Percentiles rank a stretch among this genome's conserved stretches.
Evolutionary conservation across 345 rosid genomes (phyloP).

Genomic region (Physaria fendleri): DNA sequence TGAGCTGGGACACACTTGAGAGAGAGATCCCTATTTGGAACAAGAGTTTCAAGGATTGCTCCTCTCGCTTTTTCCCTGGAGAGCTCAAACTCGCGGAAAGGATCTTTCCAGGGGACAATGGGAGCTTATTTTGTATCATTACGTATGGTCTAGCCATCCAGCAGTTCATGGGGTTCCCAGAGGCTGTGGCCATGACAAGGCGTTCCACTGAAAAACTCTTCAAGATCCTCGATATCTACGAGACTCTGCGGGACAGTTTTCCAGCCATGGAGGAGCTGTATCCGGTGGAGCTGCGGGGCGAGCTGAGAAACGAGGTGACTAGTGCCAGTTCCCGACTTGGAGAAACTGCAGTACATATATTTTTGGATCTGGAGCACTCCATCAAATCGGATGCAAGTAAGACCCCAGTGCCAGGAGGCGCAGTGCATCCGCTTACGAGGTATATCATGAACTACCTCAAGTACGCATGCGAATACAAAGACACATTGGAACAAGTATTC

Average conservation of each 20-base stretch:
- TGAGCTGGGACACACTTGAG: conserved; percentile 71
- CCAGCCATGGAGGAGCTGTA: conserved; percentile 38
- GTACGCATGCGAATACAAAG: conserved; percentile 65
- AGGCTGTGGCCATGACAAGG: conserved; percentile 66
- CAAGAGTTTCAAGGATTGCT: conserved; percentile 52
- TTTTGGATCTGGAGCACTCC: conserved; percentile 64
- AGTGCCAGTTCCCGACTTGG: conserved; percentile 58
- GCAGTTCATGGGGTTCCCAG: conserved; percentile 66
- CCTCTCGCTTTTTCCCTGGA: conserved; percentile 42
- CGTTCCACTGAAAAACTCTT: conserved; percentile 71
- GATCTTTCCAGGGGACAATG: conserved; percentile 36
- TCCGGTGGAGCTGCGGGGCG: conserved; percentile 35
- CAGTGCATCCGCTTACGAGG: conserved; percentile 83
- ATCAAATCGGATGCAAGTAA: conserved; percentile 63
- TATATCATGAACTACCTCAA: conserved; percentile 83
- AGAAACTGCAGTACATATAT: conserved; percentile 58
- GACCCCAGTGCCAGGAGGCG: conserved; percentile 77
- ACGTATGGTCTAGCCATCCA: conserved; percentile 49
- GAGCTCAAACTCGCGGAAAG: conserved; percentile 49
- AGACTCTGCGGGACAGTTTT: conserved; percentile 51
- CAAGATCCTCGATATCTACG: conserved; percentile 76
- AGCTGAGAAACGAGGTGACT: conserved; percentile 46
- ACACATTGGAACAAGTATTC: conserved; percentile 79
- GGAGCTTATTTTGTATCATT: conserved; percentile 46
- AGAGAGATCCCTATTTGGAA: conserved; percentile 70